These are phyloP conservation scores for Phaseolus lunatus DNA, from an alignment of 306 rosid species.

Conservation along the genomic window DNA sequence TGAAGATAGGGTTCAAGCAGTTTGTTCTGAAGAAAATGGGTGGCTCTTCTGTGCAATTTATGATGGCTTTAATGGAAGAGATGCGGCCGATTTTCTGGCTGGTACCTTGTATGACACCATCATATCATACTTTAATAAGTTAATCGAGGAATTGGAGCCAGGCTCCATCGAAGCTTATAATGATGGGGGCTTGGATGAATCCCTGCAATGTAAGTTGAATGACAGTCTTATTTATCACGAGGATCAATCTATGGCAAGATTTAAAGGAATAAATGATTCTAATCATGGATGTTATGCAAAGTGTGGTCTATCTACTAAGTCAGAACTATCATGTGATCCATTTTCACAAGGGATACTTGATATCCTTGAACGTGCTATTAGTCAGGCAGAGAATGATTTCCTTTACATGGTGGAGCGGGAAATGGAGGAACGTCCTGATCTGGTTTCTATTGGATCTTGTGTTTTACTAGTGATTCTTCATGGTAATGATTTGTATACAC, in stretches of 20 bases:
- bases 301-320: slow-evolving; percentile 45
- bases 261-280: slow-evolving; percentile 34
- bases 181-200: slow-evolving; percentile 45
- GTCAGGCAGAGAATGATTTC: slow-evolving; percentile 90
- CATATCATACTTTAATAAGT: slow-evolving; percentile 63
- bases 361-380: slow-evolving; percentile 73
- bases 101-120: slow-evolving; percentile 93
- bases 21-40: slow-evolving; percentile 96
- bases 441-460: slow-evolving; percentile 95
- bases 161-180: slow-evolving; percentile 49
- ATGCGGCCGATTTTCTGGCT: slow-evolving; percentile 97
- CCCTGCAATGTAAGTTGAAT: slow-evolving; percentile 49
- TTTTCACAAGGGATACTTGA: slow-evolving; percentile 72
- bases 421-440: slow-evolving; percentile 95
- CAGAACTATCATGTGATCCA: slow-evolving; percentile 45
- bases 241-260: slow-evolving; percentile 45
- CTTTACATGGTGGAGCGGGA: slow-evolving; percentile 97
- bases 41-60: slow-evolving; percentile 98
- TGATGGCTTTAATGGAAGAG: slow-evolving; percentile 98
- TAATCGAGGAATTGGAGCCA: slow-evolving; percentile 64
- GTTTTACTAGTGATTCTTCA: slow-evolving; percentile 88
- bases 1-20: slow-evolving; percentile 99
- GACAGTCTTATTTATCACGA: slow-evolving; percentile 38
- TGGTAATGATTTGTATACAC: slow-evolving; percentile 85
- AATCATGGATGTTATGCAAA: slow-evolving; percentile 37